Base-by-base conservation (phyloP, 2,329 filamentous ascomycete species). In the Phoma herbarum region DNA sequence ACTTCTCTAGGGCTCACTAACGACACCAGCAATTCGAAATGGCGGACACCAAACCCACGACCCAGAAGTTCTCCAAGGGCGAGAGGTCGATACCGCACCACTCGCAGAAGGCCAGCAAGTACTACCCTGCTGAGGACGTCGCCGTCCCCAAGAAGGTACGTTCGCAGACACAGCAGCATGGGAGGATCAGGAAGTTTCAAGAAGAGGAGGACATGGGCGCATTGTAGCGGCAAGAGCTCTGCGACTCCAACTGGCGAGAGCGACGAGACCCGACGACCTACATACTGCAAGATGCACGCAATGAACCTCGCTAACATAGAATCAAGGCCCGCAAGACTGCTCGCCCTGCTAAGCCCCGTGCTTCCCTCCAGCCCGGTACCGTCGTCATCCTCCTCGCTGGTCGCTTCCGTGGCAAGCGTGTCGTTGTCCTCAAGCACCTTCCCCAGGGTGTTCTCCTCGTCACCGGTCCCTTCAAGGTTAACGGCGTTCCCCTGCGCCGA, bases 381-480 rank as follows among this genome's bases (percentile, higher is more conserved):
- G 88, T 99, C 81, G 91, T 99, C 80, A 99, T 99, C 84, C 92
- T 99, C 81, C 93, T 99, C 81, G 95, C 95, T 82, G 95, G 95
- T 79, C 95, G 95, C 80, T 99, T 98, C 92, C 94, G 95, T 78
- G 95, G 95, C 88, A 99, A 99, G 93, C 95, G 95, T 81, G 95
- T 99, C 78, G 87, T 99, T 79, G 93, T 98, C 84, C 91, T 99
- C 82, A 98, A 98, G 90, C 88, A 90, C 83, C 93, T 99, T 79
- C 87, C 92, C 80, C 92, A 97, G 86, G 95, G 95, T 85, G 92
- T 97, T 72, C 93, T 99, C 82, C 92, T 99, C 81, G 93, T 99
- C 78, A 99, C 95, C 80, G 95, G 95, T 77, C 95, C 95, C 81
- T 99, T 98, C 91, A 99, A 98, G 90, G 90, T 99, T 86, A 99